Evolutionary conservation across 306 rosid species (phyloP), one percentile per base, ranked within the genome.

Genomic region (Trifolium fragiferum): DNA sequence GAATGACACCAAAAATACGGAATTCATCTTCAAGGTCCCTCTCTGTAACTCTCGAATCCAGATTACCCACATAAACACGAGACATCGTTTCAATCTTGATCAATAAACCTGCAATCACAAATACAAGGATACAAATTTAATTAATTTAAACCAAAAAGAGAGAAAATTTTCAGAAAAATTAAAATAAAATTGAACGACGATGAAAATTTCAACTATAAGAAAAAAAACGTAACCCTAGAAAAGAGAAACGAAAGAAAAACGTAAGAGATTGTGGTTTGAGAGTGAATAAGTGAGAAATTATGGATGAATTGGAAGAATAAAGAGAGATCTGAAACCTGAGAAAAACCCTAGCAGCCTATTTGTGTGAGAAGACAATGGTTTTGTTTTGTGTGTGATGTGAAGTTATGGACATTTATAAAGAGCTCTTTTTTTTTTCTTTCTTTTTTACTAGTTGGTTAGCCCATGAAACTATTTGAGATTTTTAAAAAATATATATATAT

Each of bases 21-120:
- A 95, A 95, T 79, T 92, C 99, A 64, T 95, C 99, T 76, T 95
- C 99, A 10, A 95, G 96, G 23, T 95, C 99, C 32, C 97, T 88
- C 88, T 95, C 99, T 1, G 93, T 73, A 16, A 95, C 99, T 73
- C 99, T 78, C 8, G 97, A 90, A 77, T 92, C 96, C 75, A 95
- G 67, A 76, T 95, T 95, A 68, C 99, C 99, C 16, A 95, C 96
- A 69, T 95, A 95, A 12, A 95, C 97, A 23, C 99, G 98, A 82
- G 99, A 89, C 99, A 95, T 90, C 66, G 70, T 85, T 37, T 12
- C 84, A 15, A 43, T 50, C 54, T 49, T 57, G 66, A 49, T 40
- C 30, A 35, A 59, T 0, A 53, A 54, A 74, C 69, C 94, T 89
- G 84, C 15, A 5, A 43, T 62, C 73, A 49, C 10, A 61, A 49